Evolutionary conservation across 1,284 basidiomycete species (phyloP).

Genomic region (Apiotrichum siamense): DNA sequence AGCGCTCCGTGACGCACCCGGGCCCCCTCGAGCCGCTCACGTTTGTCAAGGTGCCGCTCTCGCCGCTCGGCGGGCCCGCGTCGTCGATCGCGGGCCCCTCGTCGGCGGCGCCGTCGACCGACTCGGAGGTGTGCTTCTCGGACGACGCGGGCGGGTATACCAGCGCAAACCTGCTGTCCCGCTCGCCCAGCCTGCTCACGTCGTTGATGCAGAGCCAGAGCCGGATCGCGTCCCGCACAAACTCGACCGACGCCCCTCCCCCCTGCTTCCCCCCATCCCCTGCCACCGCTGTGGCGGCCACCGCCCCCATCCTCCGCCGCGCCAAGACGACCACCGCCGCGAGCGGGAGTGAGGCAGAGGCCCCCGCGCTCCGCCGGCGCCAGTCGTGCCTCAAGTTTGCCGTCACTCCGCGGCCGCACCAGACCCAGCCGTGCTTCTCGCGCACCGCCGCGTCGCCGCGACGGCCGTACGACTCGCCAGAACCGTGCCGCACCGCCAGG

Average conservation of each 20-base stretch:
- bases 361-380: neutral
- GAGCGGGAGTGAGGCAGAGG: neutral
- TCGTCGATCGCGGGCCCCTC: neutral
- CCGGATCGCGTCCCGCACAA: neutral
- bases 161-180: constrained; percentile 1
- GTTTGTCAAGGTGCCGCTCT: constrained; percentile 16
- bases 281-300: neutral
- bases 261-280: neutral
- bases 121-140: constrained; percentile 10
- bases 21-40: constrained; percentile 10
- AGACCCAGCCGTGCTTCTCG: neutral
- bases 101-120: constrained; percentile 6
- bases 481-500: neutral
- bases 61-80: neutral
- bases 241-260: neutral
- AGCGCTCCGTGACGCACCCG: neutral
- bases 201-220: constrained; percentile 16
- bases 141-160: neutral
- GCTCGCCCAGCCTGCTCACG: constrained; percentile 19
- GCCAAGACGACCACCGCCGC: neutral
- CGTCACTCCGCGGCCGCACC: constrained; percentile 17
- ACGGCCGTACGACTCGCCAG: neutral
- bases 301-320: constrained; percentile 15
- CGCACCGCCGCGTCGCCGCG: neutral
- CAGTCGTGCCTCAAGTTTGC: constrained; percentile 22